A percentile compares a stretch with the other conserved stretches of the same genome.
These are phyloP conservation scores for Komagataella mondaviorum DNA, from an alignment of 805 yeast species.

Conservation along the genomic window DNA sequence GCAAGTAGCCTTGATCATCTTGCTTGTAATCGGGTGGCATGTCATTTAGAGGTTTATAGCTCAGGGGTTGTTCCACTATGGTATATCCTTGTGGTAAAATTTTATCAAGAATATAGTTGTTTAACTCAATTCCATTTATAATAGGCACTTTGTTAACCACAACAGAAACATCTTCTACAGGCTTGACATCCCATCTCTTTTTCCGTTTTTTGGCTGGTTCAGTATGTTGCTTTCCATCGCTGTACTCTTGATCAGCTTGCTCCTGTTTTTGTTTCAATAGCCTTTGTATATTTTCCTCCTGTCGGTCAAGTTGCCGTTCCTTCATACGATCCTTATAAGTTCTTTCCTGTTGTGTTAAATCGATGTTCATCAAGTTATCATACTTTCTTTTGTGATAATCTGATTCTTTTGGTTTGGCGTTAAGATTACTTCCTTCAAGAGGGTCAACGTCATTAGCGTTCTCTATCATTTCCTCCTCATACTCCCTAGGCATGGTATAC, in stretches of 20 bases:
- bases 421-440: conserved; percentile 12
- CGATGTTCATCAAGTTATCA: conserved; percentile 5
- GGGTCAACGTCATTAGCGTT: conserved; percentile 12
- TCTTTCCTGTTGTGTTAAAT: conserved; percentile 3
- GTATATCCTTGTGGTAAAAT: conserved; percentile 40
- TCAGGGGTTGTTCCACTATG: conserved; percentile 28
- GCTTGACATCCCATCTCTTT: conserved; percentile 32
- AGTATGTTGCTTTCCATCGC: conserved; percentile 1
- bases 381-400: conserved; percentile 31
- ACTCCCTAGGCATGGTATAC: conserved; percentile 7
- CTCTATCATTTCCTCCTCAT: conserved; percentile 5
- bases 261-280: conserved; percentile 9
- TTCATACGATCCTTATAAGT: conserved; percentile 29
- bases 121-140: conserved; percentile 22
- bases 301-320: conserved; percentile 23
- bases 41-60: conserved; percentile 22
- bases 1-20: conserved; percentile 25
- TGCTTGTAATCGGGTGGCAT: conserved; percentile 21
- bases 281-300: conserved; percentile 15
- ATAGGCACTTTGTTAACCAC: conserved; percentile 10
- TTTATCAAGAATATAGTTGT: conserved; percentile 30
- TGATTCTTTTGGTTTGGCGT: conserved; percentile 23
- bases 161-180: conserved; percentile 16
- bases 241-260: conserved; percentile 3
- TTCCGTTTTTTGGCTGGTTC: conserved; percentile 6